Conservation (phyloP, 768 basidiomycete species). For the Calocybe cyanea region DNA sequence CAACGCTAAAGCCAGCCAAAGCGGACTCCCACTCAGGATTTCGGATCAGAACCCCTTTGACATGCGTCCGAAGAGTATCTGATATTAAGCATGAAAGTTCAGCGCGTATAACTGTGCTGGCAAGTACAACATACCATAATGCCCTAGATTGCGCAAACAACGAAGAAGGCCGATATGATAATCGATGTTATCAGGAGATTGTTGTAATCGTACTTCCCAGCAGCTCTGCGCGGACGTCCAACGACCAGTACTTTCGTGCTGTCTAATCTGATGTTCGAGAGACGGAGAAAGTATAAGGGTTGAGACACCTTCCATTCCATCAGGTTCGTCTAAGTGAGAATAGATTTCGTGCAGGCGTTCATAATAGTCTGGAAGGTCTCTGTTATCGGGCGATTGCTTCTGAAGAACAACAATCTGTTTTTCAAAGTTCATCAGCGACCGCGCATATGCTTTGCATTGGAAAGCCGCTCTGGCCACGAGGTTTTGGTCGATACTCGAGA, state of each 20-base stretch:
- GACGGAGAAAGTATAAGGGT: conserved; percentile 84
- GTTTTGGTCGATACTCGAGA: conserved; percentile 80
- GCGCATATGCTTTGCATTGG: conserved; percentile 90
- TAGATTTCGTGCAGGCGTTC: conserved; percentile 96
- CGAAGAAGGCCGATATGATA: conserved; percentile 87
- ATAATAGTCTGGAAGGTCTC: conserved; percentile 67
- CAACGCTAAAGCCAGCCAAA: conserved; percentile 81
- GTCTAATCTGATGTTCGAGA: conserved; percentile 92
- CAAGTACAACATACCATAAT: conserved; percentile 70
- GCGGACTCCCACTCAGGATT: conserved; percentile 79
- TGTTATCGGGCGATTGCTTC: conserved; percentile 34
- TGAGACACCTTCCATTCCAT: conserved; percentile 98
- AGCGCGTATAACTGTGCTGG: background rate
- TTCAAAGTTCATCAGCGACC: conserved; percentile 94
- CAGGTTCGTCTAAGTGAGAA: conserved; percentile 92
- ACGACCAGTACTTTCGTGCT: conserved; percentile 93
- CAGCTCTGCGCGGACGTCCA: conserved; percentile 99
- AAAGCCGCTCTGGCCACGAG: conserved; percentile 93
- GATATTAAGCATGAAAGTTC: conserved; percentile 1
- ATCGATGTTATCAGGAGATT: conserved; percentile 83
- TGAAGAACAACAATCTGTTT: conserved; percentile 62
- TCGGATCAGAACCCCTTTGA: conserved; percentile 81
- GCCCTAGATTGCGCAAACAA: conserved; percentile 91
- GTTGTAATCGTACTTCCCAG: conserved; percentile 94
- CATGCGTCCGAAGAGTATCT: conserved; percentile 96